Evolutionary conservation across 2,329 filamentous ascomycete species (phyloP).

Genomic region (Phialemoniopsis sp.): DNA sequence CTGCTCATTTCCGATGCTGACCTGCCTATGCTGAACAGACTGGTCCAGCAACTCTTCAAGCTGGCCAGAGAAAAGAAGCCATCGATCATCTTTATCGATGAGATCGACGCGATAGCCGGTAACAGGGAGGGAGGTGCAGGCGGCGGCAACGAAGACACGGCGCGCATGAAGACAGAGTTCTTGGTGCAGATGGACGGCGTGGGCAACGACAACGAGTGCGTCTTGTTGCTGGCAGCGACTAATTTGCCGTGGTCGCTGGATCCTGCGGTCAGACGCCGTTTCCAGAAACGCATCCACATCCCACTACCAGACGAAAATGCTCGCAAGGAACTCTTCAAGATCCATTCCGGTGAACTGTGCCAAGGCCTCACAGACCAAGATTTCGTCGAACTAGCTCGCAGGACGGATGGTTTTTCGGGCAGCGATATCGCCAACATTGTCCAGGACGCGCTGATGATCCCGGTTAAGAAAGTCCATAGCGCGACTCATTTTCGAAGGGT

Average conservation of each 20-base stretch:
- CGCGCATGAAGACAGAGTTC: slow-evolving; percentile 75
- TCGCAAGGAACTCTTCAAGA: slow-evolving; percentile 68
- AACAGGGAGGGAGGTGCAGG: slow-evolving; percentile 54
- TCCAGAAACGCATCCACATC: slow-evolving; percentile 73
- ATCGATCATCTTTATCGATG: neutral
- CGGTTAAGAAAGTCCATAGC: slow-evolving; percentile 3
- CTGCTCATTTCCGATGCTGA: too few relatives aligned
- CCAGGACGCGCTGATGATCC: slow-evolving; percentile 5
- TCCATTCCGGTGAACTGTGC: slow-evolving; percentile 43
- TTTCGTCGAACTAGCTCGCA: too few relatives aligned
- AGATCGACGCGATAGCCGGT: slow-evolving; percentile 62
- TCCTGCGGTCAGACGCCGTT: slow-evolving; percentile 69
- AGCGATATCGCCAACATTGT: slow-evolving; percentile 7
- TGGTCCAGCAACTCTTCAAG: too few relatives aligned
- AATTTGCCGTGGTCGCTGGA: slow-evolving; percentile 80
- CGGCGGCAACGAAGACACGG: slow-evolving; percentile 71
- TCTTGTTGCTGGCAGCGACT: slow-evolving; percentile 70
- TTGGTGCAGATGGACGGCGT: slow-evolving; percentile 82
- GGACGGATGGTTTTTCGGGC: neutral
- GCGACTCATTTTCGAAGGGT: slow-evolving; percentile 2
- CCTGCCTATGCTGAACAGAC: too few relatives aligned
- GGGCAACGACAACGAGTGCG: slow-evolving; percentile 66
- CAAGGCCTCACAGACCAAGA: too few relatives aligned
- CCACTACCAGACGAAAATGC: slow-evolving; percentile 65
- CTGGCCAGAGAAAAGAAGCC: too few relatives aligned